Conservation (phyloP, 1,284 basidiomycete species). For the Schizophyllum amplum region DNA sequence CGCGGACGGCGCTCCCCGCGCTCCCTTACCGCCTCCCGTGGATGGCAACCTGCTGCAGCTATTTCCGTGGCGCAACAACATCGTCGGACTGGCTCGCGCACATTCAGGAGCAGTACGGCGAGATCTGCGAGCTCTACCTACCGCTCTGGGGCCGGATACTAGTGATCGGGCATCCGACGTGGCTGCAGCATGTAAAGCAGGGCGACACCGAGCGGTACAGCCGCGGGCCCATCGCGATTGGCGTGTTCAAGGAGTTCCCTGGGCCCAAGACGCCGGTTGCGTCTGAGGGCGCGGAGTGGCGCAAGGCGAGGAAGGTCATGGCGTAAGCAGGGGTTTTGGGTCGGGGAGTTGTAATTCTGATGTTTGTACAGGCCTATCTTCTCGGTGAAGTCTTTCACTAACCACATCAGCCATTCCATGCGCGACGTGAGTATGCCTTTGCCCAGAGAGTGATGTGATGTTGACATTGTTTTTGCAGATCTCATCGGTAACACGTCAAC, state of each 20-base stretch:
- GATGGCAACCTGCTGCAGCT: slow-evolving; percentile 16
- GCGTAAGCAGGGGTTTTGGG: neutral
- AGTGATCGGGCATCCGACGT: slow-evolving; percentile 18
- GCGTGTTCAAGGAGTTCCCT: neutral
- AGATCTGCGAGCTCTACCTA: slow-evolving; percentile 17
- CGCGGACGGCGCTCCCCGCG: neutral
- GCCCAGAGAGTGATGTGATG: too few species aligned
- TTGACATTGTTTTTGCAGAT: neutral
- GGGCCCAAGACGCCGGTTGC: neutral
- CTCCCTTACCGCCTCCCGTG: slow-evolving; percentile 15
- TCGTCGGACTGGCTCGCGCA: slow-evolving; percentile 11
- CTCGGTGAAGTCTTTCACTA: neutral
- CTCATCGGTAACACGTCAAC: neutral
- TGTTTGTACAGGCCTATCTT: neutral
- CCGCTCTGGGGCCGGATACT: slow-evolving; percentile 17
- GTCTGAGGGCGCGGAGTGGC: neutral
- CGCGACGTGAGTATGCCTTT: neutral
- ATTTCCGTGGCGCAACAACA: slow-evolving; percentile 10
- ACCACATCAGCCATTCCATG: neutral
- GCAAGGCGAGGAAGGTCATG: neutral
- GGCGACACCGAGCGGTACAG: slow-evolving; percentile 5
- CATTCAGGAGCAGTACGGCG: slow-evolving; percentile 13
- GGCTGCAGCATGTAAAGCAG: slow-evolving; percentile 18
- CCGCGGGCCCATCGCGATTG: neutral
- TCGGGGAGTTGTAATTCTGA: neutral